Evolutionary conservation across 1,284 basidiomycete species (phyloP).

Genomic region (Sporisorium scitamineum): DNA sequence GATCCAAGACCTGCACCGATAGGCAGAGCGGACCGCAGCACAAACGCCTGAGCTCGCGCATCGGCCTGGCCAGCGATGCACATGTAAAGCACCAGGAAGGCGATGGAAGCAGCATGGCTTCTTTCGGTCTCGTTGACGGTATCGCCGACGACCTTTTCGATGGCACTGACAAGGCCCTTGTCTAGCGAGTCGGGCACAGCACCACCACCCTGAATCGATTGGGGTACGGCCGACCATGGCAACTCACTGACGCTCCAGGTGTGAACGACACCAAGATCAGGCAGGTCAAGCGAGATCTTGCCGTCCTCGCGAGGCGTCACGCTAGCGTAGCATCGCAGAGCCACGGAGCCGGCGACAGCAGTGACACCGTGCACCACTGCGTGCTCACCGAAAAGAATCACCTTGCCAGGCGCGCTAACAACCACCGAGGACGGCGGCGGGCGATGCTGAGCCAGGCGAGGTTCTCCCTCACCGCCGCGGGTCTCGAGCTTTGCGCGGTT

Average conservation of each 20-base stretch:
- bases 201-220: slow-evolving; percentile 60
- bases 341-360: slow-evolving; percentile 92
- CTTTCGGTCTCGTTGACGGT: slow-evolving; percentile 58
- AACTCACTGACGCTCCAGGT: slow-evolving; percentile 84
- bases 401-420: slow-evolving; percentile 84
- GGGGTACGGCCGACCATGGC: slow-evolving; percentile 81
- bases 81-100: slow-evolving; percentile 96
- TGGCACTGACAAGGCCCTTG: slow-evolving; percentile 33
- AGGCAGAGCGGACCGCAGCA: slow-evolving; percentile 91
- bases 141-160: slow-evolving; percentile 56
- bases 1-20: slow-evolving; percentile 98
- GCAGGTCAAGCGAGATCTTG: slow-evolving; percentile 81
- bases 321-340: slow-evolving; percentile 92
- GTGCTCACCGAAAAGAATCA: slow-evolving; percentile 98
- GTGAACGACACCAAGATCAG: slow-evolving; percentile 83
- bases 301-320: slow-evolving; percentile 80
- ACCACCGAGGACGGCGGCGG: slow-evolving; percentile 54
- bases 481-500: slow-evolving; percentile 59
- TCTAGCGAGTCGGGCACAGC: slow-evolving; percentile 74
- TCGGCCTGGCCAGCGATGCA: slow-evolving; percentile 75
- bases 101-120: slow-evolving; percentile 77
- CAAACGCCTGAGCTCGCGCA: slow-evolving; percentile 81
- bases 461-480: slow-evolving; percentile 60
- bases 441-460: slow-evolving; percentile 14
- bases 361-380: slow-evolving; percentile 98